Percentiles rank a stretch among this genome's conserved stretches.
These are phyloP conservation scores for Penstemon newberryi DNA, from an alignment of 257 asterid genomes.

Conservation along the genomic window DNA sequence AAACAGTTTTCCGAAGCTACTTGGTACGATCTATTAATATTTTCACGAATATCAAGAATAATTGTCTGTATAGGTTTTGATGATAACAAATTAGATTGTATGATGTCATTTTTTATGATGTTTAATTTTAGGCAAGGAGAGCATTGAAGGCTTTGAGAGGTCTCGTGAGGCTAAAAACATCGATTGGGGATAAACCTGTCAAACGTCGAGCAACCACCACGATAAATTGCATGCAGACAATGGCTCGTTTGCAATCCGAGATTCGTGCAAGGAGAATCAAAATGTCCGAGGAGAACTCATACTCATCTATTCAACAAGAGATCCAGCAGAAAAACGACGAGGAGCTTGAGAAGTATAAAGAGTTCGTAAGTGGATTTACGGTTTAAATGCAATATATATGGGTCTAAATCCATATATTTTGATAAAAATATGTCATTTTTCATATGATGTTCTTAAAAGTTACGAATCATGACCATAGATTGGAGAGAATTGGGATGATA, in stretches of 20 bases:
- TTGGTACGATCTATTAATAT: slow-evolving; percentile 45
- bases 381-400: too few species aligned
- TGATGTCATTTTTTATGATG: background rate
- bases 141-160: slow-evolving; percentile 69
- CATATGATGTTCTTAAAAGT: too few species aligned
- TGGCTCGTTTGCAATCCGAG: slow-evolving; percentile 70
- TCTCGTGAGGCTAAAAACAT: slow-evolving; percentile 57
- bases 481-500: slow-evolving; percentile 71
- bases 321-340: slow-evolving; percentile 64
- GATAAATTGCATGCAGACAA: slow-evolving; percentile 67
- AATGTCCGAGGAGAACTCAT: slow-evolving; percentile 59
- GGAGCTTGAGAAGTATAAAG: slow-evolving; percentile 53
- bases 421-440: too few species aligned
- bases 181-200: slow-evolving; percentile 60
- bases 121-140: slow-evolving; percentile 63
- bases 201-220: slow-evolving; percentile 66
- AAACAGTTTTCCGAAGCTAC: slow-evolving; percentile 73
- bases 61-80: too few species aligned
- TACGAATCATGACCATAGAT: slow-evolving; percentile 27
- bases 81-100: too few species aligned
- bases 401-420: too few species aligned
- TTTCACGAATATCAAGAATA: background rate
- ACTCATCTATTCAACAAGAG: slow-evolving; percentile 63
- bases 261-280: slow-evolving; percentile 59
- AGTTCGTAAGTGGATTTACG: slow-evolving; percentile 49